Evolutionary conservation across 2,329 filamentous ascomycete species (phyloP).

Genomic region (Magnaporthiopsis incrustans): DNA sequence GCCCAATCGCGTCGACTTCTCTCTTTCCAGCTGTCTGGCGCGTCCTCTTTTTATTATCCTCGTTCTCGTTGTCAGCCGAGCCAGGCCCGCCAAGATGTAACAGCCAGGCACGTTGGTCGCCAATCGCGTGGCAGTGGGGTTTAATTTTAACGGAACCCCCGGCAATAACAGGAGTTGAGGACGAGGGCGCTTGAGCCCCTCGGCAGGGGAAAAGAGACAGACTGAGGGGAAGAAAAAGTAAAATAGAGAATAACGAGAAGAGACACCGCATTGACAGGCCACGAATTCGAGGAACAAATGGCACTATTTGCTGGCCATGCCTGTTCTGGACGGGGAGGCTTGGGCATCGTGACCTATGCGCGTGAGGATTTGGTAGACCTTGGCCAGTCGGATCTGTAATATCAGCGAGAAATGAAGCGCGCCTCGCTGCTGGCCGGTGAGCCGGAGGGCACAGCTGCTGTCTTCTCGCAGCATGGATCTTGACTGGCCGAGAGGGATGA

Average conservation of each 20-base stretch:
- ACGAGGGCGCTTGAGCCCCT: not conserved
- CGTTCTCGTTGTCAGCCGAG: not conserved
- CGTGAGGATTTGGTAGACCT: not conserved
- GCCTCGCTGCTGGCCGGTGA: not conserved
- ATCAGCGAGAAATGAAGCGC: not conserved
- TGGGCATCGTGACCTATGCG: not conserved
- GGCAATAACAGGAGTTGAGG: not conserved
- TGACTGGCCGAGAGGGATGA: too few species aligned
- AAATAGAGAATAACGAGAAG: not conserved
- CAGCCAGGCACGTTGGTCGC: not conserved
- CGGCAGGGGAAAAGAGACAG: not conserved
- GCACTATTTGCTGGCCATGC: not conserved
- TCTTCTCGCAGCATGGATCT: too few species aligned
- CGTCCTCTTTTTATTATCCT: not conserved
- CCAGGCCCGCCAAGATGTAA: not conserved
- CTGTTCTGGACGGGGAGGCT: too few species aligned
- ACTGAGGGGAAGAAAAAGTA: not conserved
- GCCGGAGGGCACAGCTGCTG: too few species aligned
- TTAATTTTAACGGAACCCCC: not conserved
- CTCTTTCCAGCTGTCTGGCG: not conserved
- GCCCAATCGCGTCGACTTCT: not conserved
- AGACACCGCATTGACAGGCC: not conserved
- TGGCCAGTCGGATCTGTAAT: too few species aligned
- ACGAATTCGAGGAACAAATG: not conserved
- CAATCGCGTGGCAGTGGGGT: not conserved